Conservation (phyloP, 306 rosid genomes). For the Adenanthera pavonina region DNA sequence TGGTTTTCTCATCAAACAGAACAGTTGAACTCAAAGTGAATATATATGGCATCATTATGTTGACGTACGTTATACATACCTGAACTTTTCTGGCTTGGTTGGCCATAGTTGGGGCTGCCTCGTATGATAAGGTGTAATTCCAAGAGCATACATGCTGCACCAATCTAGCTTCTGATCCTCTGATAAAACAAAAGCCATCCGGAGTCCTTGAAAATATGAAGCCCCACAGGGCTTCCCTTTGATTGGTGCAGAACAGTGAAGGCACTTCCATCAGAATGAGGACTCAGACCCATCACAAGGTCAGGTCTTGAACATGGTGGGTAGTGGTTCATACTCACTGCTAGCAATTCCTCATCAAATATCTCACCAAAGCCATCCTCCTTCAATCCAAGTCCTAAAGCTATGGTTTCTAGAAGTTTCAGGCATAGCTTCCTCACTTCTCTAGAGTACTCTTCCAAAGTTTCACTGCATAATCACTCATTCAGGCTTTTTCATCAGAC, state of each 20-base stretch:
- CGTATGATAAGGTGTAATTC: constrained; percentile 61
- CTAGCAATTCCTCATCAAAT: constrained; percentile 91
- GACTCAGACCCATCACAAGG: constrained; percentile 95
- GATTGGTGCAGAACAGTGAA: constrained; percentile 93
- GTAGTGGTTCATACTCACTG: constrained; percentile 92
- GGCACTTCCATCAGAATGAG: constrained; percentile 99
- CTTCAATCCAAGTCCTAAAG: constrained; percentile 65
- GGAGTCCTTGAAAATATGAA: constrained; percentile 82
- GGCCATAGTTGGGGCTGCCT: constrained; percentile 87
- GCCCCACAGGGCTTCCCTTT: constrained; percentile 79
- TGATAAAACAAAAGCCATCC: constrained; percentile 95
- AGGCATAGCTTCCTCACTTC: constrained; percentile 71
- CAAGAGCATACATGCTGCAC: constrained; percentile 99
- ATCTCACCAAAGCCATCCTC: constrained; percentile 61
- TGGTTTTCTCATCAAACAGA: background rate
- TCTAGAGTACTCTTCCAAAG: constrained; percentile 76
- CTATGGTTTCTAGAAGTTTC: constrained; percentile 66
- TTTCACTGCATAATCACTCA: constrained; percentile 57
- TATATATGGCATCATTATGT: background rate
- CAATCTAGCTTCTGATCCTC: constrained; percentile 94
- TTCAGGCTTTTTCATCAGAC: background rate
- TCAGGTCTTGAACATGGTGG: constrained; percentile 98
- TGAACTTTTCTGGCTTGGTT: constrained; percentile 63
- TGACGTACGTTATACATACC: constrained; percentile 46
- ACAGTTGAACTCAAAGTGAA: constrained; percentile 3